phyloP scores from a whole-genome alignment of 2,329 filamentous ascomycete species.

The Aureobasidium namibiae region DNA sequence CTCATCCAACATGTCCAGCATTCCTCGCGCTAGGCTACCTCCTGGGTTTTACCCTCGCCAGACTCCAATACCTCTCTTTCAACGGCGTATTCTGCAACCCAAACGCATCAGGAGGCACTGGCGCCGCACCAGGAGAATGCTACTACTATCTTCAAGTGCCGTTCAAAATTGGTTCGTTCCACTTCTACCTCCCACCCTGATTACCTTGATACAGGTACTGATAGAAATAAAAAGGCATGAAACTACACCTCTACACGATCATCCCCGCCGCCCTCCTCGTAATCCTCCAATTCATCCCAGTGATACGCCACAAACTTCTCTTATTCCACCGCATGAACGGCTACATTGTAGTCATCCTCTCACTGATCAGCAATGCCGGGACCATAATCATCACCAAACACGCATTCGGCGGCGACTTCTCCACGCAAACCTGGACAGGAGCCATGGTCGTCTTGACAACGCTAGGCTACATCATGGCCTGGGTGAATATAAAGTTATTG shows the following conservation, averaged over 20 bases:
- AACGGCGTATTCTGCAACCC: conserved; percentile 17
- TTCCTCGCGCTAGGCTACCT: conserved; percentile 40
- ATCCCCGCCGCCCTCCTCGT: conserved; percentile 34
- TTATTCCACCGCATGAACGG: conserved; percentile 54
- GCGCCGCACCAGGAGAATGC: conserved; percentile 35
- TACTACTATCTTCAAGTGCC: conserved; percentile 28
- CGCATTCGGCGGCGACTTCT: conserved; percentile 47
- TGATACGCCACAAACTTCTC: conserved; percentile 39
- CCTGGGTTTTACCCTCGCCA: conserved; percentile 41
- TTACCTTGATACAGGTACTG: too few species aligned
- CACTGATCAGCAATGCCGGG: conserved; percentile 38
- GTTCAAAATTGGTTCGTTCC: background rate
- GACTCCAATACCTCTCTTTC: conserved; percentile 43
- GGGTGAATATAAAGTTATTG: conserved; percentile 49
- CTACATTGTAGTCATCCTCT: conserved; percentile 45
- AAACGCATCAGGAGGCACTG: conserved; percentile 11
- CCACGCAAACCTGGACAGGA: conserved; percentile 40
- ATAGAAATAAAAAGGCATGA: conserved; percentile 33
- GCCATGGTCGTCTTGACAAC: conserved; percentile 40
- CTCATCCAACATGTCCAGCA: background rate
- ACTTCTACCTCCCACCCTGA: background rate
- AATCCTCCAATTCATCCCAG: conserved; percentile 35
- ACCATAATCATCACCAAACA: conserved; percentile 46
- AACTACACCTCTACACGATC: conserved; percentile 34
- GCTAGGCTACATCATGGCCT: conserved; percentile 38